Conservation (phyloP, 2,329 filamentous ascomycete species). For the Ampelomyces quisqualis region DNA sequence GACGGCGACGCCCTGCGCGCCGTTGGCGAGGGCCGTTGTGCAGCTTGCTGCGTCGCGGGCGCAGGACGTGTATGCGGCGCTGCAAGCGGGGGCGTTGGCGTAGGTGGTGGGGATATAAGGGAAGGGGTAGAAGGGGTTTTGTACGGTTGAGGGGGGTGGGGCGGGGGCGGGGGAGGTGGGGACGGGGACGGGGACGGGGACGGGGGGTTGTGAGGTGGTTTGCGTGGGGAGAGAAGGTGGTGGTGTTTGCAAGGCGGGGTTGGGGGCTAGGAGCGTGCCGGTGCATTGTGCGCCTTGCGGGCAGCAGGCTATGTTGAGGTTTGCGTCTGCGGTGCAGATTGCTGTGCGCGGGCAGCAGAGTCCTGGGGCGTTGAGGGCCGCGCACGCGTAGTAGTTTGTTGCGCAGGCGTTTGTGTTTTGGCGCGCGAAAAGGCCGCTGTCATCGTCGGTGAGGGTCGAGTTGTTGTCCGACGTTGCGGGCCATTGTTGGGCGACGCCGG, state of each 20-base stretch:
- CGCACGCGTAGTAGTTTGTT: slow-evolving; percentile 55
- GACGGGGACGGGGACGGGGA: slow-evolving; percentile 16
- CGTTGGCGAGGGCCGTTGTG: slow-evolving; percentile 49
- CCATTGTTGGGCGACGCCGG: slow-evolving; percentile 28
- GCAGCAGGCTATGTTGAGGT: slow-evolving; percentile 63
- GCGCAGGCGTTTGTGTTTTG: slow-evolving; percentile 50
- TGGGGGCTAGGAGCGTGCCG: slow-evolving; percentile 57
- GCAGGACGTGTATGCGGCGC: slow-evolving; percentile 56
- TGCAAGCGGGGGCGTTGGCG: slow-evolving; percentile 53
- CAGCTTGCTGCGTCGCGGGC: slow-evolving; percentile 49
- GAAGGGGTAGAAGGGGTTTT: slow-evolving; percentile 55
- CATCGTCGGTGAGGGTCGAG: slow-evolving; percentile 13
- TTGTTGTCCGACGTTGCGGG: slow-evolving; percentile 27
- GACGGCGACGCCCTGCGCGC: slow-evolving; percentile 54
- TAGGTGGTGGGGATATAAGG: slow-evolving; percentile 57
- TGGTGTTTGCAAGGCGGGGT: slow-evolving; percentile 26
- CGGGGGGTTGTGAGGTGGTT: slow-evolving; percentile 22
- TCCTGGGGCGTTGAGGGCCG: slow-evolving; percentile 52
- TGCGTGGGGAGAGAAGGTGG: slow-evolving; percentile 21
- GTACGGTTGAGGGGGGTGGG: slow-evolving; percentile 44
- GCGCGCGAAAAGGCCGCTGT: slow-evolving; percentile 36
- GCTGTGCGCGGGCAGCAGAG: slow-evolving; percentile 58
- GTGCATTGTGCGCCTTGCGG: slow-evolving; percentile 59
- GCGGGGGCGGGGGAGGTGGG: slow-evolving; percentile 15
- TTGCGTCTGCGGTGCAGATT: slow-evolving; percentile 58